These are phyloP conservation scores for Aspergillus kassunensis DNA, from an alignment of 495 filamentous ascomycete species.

Conservation along the genomic window DNA sequence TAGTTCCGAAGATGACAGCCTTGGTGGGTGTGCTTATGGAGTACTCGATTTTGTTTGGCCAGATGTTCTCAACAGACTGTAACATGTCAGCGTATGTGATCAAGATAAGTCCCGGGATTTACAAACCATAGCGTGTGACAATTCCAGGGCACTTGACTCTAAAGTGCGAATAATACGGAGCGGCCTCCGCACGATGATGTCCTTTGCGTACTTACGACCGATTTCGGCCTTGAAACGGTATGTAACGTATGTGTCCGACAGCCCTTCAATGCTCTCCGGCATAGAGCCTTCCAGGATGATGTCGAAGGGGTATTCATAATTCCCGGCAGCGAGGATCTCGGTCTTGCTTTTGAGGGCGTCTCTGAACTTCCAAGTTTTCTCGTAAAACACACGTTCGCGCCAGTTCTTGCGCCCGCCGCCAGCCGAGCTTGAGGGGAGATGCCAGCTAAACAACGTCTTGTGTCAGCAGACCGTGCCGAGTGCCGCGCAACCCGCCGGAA, in stretches of 20 bases:
- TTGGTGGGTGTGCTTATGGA: conserved; percentile 84
- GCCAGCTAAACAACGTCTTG: conserved; percentile 33
- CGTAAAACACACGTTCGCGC: conserved; percentile 53
- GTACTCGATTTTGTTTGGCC: conserved; percentile 93
- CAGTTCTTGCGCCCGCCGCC: conserved; percentile 44
- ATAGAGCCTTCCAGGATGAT: conserved; percentile 68
- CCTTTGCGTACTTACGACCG: conserved; percentile 74
- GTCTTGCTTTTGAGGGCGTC: conserved; percentile 49
- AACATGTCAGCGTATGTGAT: conserved; percentile 11
- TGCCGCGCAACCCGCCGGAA: conserved; percentile 7
- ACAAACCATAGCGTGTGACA: conserved; percentile 76
- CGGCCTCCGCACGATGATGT: conserved; percentile 71
- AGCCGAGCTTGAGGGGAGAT: conserved; percentile 42
- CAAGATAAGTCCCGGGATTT: conserved; percentile 1
- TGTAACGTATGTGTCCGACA: conserved; percentile 72
- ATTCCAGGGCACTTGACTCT: conserved; percentile 73
- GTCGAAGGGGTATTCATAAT: conserved; percentile 91
- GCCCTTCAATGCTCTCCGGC: conserved; percentile 85
- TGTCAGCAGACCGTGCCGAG: conserved; percentile 10
- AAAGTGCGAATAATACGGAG: conserved; percentile 85
- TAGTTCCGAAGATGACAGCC: conserved; percentile 85
- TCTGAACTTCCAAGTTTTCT: conserved; percentile 52
- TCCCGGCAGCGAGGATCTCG: conserved; percentile 65
- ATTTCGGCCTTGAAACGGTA: conserved; percentile 89
- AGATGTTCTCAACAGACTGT: conserved; percentile 83